phyloP scores from a whole-genome alignment of 2,329 filamentous ascomycete species.

The Arthrinium puccinioides region DNA sequence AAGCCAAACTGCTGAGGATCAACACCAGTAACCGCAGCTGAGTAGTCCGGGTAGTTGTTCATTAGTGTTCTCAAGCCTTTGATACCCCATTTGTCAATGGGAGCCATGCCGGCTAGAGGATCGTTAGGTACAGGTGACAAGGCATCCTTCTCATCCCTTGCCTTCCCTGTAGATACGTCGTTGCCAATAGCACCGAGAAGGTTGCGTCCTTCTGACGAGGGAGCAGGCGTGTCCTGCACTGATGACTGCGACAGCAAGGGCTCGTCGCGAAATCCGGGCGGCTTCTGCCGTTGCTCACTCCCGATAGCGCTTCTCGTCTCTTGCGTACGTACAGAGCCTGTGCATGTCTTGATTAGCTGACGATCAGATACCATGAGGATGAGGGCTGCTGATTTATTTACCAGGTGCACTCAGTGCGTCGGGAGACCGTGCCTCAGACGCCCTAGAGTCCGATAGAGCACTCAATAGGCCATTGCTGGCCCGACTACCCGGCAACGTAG shows the following conservation, averaged over 20 bases:
- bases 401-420: slow-evolving; percentile 31
- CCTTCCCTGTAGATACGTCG: slow-evolving; percentile 30
- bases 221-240: slow-evolving; percentile 26
- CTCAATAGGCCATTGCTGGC: slow-evolving; percentile 55
- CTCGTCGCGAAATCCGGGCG: slow-evolving; percentile 36
- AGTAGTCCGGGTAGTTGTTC: slow-evolving; percentile 57
- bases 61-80: slow-evolving; percentile 58
- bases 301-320: slow-evolving; percentile 31
- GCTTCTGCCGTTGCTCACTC: slow-evolving; percentile 40
- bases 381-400: slow-evolving; percentile 12
- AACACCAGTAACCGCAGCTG: slow-evolving; percentile 51
- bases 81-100: slow-evolving; percentile 56
- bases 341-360: slow-evolving; percentile 11
- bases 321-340: slow-evolving; percentile 32
- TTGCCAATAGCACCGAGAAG: slow-evolving; percentile 40
- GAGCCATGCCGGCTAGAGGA: slow-evolving; percentile 53
- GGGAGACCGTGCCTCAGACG: slow-evolving; percentile 42
- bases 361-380: not conserved
- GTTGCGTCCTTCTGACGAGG: slow-evolving; percentile 28
- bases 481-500: slow-evolving; percentile 34
- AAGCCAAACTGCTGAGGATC: slow-evolving; percentile 51
- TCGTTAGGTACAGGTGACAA: slow-evolving; percentile 40
- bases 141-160: slow-evolving; percentile 34
- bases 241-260: slow-evolving; percentile 25
- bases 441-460: slow-evolving; percentile 53